Base-by-base conservation (phyloP, 2,329 filamentous ascomycete genomes). In the Aureobasidium musti region DNA sequence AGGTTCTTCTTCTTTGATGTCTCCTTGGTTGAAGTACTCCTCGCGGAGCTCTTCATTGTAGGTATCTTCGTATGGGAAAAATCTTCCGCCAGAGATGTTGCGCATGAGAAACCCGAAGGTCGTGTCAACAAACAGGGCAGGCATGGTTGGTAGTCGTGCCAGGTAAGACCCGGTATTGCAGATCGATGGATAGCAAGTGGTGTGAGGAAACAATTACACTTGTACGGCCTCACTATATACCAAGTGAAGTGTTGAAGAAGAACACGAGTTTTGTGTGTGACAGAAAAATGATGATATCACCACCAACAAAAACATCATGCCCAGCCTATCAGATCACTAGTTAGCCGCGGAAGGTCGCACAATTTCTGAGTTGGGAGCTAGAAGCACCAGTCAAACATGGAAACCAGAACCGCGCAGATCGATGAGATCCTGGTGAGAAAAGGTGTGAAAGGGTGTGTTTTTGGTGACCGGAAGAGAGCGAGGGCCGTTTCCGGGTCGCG, bases 81-180 rank as follows among this genome's bases (percentile, higher is more conserved):
- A 13, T 47, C 49, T 67, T 26, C 65, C 67, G 19, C 65, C 45
- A n/a, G 65, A 59, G 13, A 67, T 39, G 59, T 49, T 60, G 52
- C 66, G 67, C 43, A 67, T 47, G 35, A 67, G 47, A 23, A 53
- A 56, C 33, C 67, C 67, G 43, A 68, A 60, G 23, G 52, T 33
- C 19, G 59, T 68, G n/a, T 68, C 67, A 14, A 33, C 50, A 23
- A 68, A 66, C 17, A 66, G 43, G 21, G 63, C 23, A 21, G 28
- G 19, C 63, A 66, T 66, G 13, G 28, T 63, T n/a, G 39, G 8
- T 52, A 3, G 11, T 10, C 13, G 11, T 53, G 17, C 49, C 47
- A 64, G 60, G 35, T 13, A 23, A 33, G 5, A 26, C 60, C 60
- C 43, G 45, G 35, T 49, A 19, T 53, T 5, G 60, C 60, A 45